Evolutionary conservation across 192 early-diverging fungal species (phyloP).

Genomic region (Coemansia interrupta): DNA sequence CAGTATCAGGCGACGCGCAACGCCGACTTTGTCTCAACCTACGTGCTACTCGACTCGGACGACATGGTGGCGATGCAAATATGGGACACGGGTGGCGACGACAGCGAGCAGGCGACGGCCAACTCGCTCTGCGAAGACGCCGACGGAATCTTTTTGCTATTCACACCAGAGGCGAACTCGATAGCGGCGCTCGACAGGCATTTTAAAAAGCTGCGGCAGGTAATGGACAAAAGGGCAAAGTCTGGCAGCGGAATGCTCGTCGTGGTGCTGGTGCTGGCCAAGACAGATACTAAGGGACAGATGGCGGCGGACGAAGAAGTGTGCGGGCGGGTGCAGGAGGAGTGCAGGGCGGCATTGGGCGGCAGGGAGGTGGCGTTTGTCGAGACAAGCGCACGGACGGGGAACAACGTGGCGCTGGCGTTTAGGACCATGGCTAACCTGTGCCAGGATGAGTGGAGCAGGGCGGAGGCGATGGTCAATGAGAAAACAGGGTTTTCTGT

Average conservation of each 20-base stretch:
- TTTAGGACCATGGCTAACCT: conserved; percentile 26
- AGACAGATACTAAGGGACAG: conserved; percentile 12
- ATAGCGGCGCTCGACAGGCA: conserved; percentile 14
- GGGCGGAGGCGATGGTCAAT: background rate
- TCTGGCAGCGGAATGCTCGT: conserved; percentile 1
- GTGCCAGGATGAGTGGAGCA: conserved; percentile 18
- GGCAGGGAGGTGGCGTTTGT: conserved; percentile 16
- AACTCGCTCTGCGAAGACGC: conserved; percentile 38
- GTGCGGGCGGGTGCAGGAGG: conserved; percentile 5
- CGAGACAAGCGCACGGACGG: conserved; percentile 34
- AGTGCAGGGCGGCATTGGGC: conserved; percentile 12
- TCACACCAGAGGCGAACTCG: conserved; percentile 12
- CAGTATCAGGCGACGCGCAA: conserved; percentile 24
- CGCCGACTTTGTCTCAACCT: conserved; percentile 48
- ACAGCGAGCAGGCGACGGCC: conserved; percentile 5
- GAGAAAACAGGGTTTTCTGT: background rate
- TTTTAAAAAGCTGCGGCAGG: background rate
- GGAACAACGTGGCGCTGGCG: conserved; percentile 20
- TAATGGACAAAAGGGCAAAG: background rate
- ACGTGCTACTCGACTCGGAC: conserved; percentile 15
- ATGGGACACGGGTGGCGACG: conserved; percentile 41
- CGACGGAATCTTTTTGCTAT: conserved; percentile 39
- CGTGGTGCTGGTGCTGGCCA: conserved; percentile 25
- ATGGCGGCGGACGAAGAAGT: background rate
- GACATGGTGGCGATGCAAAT: conserved; percentile 38